Conservation (phyloP, 2,329 filamentous ascomycete genomes). For the Sporothrix phasma region DNA sequence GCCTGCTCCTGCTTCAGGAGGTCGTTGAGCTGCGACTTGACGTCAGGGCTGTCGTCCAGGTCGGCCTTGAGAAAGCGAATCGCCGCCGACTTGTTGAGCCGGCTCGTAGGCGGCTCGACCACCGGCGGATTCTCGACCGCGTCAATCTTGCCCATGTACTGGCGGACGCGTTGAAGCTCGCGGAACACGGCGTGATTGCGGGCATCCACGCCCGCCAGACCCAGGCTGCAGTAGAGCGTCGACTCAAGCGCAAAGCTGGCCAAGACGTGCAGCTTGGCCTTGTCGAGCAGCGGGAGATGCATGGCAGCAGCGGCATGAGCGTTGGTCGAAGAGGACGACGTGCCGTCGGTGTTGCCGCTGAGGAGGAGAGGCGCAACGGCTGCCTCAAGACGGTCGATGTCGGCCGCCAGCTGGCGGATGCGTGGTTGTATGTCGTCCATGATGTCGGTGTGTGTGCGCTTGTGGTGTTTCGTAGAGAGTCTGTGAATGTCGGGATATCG, state of each 20-base stretch:
- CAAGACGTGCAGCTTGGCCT: constrained; percentile 86
- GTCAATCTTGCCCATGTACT: constrained; percentile 91
- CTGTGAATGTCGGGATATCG: not conserved
- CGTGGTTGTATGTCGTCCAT: constrained; percentile 50
- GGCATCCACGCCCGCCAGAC: constrained; percentile 69
- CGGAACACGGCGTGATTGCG: constrained; percentile 75
- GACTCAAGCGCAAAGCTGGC: constrained; percentile 85
- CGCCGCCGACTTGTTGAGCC: constrained; percentile 65
- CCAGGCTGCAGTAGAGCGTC: constrained; percentile 71
- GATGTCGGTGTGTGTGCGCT: not conserved
- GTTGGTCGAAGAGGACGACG: not conserved
- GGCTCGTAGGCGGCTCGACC: constrained; percentile 32
- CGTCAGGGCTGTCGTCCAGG: constrained; percentile 42
- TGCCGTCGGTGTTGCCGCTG: not conserved
- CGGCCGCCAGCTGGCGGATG: constrained; percentile 63
- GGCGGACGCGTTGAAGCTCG: constrained; percentile 76
- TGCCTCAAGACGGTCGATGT: constrained; percentile 70
- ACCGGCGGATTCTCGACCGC: constrained; percentile 50
- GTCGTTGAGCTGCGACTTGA: constrained; percentile 45
- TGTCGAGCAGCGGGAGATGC: constrained; percentile 84
- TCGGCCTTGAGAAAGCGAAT: constrained; percentile 74
- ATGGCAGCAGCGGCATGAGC: constrained; percentile 49
- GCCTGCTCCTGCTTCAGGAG: constrained; percentile 39
- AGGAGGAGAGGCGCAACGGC: constrained; percentile 62
- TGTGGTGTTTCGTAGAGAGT: not conserved